These are phyloP conservation scores for Chloris gayana DNA, from an alignment of 176 grass and related monocot genomes.

Conservation along the genomic window DNA sequence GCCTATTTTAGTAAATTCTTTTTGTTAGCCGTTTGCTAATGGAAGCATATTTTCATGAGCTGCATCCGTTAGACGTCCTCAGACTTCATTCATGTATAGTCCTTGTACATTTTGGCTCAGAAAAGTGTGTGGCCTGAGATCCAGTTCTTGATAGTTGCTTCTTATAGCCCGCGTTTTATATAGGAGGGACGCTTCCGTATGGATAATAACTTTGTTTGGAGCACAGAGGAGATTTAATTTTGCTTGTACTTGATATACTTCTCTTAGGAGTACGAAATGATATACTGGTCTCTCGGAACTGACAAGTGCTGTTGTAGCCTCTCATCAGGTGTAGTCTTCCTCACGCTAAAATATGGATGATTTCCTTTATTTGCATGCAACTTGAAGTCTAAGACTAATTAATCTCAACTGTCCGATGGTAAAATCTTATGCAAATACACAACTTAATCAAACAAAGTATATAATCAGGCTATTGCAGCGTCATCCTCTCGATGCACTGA, in stretches of 20 bases:
- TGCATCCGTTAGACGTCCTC: constrained; percentile 11
- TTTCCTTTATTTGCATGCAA: neutral
- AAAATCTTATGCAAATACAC: no score
- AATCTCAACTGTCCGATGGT: no score
- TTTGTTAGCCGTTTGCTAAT: constrained; percentile 13
- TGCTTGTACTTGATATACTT: neutral
- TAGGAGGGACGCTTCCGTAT: neutral
- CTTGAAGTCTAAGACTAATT: neutral
- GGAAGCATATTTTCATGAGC: constrained; percentile 44
- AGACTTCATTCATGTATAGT: constrained; percentile 33
- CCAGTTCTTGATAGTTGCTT: neutral
- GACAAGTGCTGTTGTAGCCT: neutral
- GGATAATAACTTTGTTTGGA: neutral
- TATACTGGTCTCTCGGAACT: neutral
- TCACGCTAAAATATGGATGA: no score
- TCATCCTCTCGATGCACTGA: no score
- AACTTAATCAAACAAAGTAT: neutral
- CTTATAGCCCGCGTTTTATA: neutral
- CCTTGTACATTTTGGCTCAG: constrained; percentile 41
- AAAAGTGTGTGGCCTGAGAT: constrained; percentile 16
- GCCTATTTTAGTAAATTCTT: constrained; percentile 1
- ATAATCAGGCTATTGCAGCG: no score
- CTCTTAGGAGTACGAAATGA: neutral
- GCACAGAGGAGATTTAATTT: constrained; percentile 1
- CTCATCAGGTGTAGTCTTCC: no score